Conservation (phyloP, 305 asterid species). For the Euphrasia arctica region DNA sequence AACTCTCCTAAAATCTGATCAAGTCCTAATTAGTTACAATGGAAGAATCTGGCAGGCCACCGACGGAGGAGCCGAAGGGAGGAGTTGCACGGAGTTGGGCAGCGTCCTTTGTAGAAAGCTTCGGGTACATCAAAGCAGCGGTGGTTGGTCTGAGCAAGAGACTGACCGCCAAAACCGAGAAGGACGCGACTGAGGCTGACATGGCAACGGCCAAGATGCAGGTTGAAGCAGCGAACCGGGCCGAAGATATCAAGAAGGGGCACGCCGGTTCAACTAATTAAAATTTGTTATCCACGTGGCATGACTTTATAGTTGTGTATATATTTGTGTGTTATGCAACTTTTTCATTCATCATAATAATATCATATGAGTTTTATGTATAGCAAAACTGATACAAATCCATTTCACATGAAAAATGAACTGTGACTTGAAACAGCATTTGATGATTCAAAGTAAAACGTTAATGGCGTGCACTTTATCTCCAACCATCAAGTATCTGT, state of each 20-base stretch:
- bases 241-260: background rate
- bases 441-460: slow-evolving; percentile 28
- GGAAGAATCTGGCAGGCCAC: background rate
- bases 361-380: no score
- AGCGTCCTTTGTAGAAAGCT: background rate
- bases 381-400: no score
- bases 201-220: slow-evolving; percentile 4
- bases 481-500: slow-evolving; percentile 33
- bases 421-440: background rate
- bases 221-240: background rate
- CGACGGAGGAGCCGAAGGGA: background rate
- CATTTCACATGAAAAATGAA: no score
- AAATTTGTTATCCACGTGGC: background rate
- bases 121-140: background rate
- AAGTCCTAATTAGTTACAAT: background rate
- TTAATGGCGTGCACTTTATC: slow-evolving; percentile 39
- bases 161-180: background rate
- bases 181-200: background rate
- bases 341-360: no score
- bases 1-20: no score
- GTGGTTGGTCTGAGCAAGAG: background rate
- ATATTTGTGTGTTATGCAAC: no score
- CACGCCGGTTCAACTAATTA: background rate
- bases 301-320: no score
- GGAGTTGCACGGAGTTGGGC: background rate